These are phyloP conservation scores for Albizia julibrissin DNA, from an alignment of 306 rosid species.

Conservation along the genomic window DNA sequence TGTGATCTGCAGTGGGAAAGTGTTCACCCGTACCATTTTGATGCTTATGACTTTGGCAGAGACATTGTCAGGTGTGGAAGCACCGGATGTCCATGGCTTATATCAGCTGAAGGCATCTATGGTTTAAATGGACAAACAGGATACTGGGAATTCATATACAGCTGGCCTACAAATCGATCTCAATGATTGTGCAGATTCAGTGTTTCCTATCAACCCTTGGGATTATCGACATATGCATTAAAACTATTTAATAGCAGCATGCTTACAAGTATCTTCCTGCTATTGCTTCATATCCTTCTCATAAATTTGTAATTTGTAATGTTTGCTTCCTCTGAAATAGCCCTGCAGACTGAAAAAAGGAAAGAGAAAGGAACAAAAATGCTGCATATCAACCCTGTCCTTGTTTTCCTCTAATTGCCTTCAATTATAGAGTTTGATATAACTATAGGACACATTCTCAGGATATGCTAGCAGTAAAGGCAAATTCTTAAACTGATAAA, in stretches of 20 bases:
- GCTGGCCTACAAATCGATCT: slow-evolving; percentile 38
- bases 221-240: not conserved
- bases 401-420: not conserved
- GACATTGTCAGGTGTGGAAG: slow-evolving; percentile 33
- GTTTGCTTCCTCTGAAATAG: not conserved
- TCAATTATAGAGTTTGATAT: not conserved
- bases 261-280: not conserved
- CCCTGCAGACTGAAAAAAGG: not conserved
- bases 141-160: slow-evolving; percentile 40
- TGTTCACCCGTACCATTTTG: slow-evolving; percentile 31
- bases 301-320: not conserved
- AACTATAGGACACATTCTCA: not conserved
- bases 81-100: slow-evolving; percentile 49
- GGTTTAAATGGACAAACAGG: slow-evolving; percentile 42
- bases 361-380: not conserved
- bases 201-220: slow-evolving; percentile 1
- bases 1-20: slow-evolving; percentile 48
- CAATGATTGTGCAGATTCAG: not conserved
- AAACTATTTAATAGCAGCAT: not conserved
- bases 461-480: not conserved
- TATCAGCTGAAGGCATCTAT: slow-evolving; percentile 47
- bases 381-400: not conserved
- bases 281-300: slow-evolving; percentile 4
- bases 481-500: not conserved
- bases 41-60: slow-evolving; percentile 37